Percentiles rank a stretch among this genome's conserved stretches.
phyloP scores from a whole-genome alignment of 768 basidiomycete species.

The Neoboletus brunneissimus region DNA sequence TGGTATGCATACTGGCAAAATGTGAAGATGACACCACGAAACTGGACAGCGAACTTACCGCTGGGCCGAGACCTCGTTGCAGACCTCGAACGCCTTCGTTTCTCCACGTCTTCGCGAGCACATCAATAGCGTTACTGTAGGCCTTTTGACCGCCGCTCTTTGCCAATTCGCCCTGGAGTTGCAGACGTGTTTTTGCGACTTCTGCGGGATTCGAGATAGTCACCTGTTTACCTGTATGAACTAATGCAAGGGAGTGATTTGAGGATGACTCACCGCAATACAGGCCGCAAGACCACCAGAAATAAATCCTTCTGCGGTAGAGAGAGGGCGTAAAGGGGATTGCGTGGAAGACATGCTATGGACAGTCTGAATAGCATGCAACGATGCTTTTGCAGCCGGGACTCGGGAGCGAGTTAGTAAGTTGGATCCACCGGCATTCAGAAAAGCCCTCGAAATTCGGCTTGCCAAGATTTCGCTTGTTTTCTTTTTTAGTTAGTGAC shows the following conservation, averaged over 20 bases:
- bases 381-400: slow-evolving; percentile 2
- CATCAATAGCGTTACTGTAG: slow-evolving; percentile 89
- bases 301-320: slow-evolving; percentile 77
- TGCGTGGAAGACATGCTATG: slow-evolving; percentile 20
- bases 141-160: slow-evolving; percentile 69
- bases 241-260: background rate
- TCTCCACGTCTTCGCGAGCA: slow-evolving; percentile 79
- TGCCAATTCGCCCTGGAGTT: slow-evolving; percentile 93
- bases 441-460: too few relatives aligned
- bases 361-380: background rate
- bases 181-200: slow-evolving; percentile 86
- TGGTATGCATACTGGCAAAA: slow-evolving; percentile 80
- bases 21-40: slow-evolving; percentile 5
- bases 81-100: slow-evolving; percentile 90
- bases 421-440: too few relatives aligned
- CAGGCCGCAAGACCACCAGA: slow-evolving; percentile 91
- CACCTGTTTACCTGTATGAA: slow-evolving; percentile 45
- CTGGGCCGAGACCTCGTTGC: slow-evolving; percentile 88
- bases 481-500: too few relatives aligned
- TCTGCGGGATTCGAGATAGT: slow-evolving; percentile 78
- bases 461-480: too few relatives aligned
- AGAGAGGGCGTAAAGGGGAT: slow-evolving; percentile 37
- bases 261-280: slow-evolving; percentile 60
- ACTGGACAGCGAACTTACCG: slow-evolving; percentile 49
- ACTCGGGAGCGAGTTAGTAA: slow-evolving; percentile 1